Evolutionary conservation across 495 filamentous ascomycete genomes (phyloP).

Genomic region (Aspergillus haitiensis): DNA sequence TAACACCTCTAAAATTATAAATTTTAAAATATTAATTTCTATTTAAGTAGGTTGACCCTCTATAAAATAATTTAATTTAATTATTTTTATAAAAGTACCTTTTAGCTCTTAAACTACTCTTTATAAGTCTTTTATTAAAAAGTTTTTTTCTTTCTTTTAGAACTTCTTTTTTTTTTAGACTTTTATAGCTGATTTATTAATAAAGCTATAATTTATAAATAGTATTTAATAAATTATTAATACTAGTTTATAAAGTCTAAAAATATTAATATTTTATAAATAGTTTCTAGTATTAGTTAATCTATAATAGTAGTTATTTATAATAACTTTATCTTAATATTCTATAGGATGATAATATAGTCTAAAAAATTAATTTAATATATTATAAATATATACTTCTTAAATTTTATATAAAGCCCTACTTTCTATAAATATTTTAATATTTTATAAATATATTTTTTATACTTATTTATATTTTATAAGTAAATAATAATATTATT

Average conservation of each 20-base stretch:
- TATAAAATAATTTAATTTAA: too few species aligned
- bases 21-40: too few species aligned
- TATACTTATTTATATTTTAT: neutral
- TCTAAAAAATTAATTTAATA: neutral
- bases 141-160: too few species aligned
- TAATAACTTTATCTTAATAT: neutral
- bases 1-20: too few species aligned
- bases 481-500: slow-evolving; percentile 5
- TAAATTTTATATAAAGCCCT: neutral
- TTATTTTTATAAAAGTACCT: too few species aligned
- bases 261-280: neutral
- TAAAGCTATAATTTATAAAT: neutral
- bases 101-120: too few species aligned
- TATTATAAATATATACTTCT: slow-evolving; percentile 2
- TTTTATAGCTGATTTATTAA: too few species aligned
- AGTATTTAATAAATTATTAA: neutral
- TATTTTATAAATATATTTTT: neutral
- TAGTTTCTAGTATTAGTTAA: neutral
- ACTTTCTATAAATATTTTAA: neutral
- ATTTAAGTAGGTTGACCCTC: too few species aligned
- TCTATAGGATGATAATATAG: slow-evolving; percentile 1
- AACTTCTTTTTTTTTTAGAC: too few species aligned
- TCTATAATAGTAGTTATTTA: neutral
- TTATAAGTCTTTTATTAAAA: too few species aligned
- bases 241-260: neutral